These are phyloP conservation scores for Piromyces finnis DNA, from an alignment of 192 early-diverging fungal genomes.

Conservation along the genomic window DNA sequence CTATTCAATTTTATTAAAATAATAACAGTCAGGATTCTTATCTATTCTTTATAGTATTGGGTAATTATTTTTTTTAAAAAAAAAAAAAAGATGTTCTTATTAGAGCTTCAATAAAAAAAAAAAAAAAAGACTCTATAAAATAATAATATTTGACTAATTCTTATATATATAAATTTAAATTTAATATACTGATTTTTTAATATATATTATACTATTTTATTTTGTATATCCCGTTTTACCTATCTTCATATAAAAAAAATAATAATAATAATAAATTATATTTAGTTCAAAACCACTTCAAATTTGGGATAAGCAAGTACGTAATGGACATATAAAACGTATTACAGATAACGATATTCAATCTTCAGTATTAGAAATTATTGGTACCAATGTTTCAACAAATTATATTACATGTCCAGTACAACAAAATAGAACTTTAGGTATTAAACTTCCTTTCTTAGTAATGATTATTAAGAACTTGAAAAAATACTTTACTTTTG, in stretches of 20 bases:
- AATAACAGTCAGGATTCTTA: constrained; percentile 58
- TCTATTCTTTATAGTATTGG: constrained; percentile 79
- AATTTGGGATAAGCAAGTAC: constrained; percentile 50
- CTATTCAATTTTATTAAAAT: background rate
- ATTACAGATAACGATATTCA: constrained; percentile 67
- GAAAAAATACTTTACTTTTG: constrained; percentile 81
- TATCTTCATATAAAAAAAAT: background rate
- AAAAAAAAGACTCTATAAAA: too few relatives aligned
- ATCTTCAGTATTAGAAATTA: constrained; percentile 61
- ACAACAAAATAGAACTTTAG: constrained; percentile 52
- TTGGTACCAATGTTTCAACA: constrained; percentile 55
- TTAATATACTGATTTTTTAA: too few relatives aligned
- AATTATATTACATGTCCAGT: constrained; percentile 83
- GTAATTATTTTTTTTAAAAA: constrained; percentile 23
- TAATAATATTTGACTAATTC: too few relatives aligned
- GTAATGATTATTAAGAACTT: constrained; percentile 77
- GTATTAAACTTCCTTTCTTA: constrained; percentile 78
- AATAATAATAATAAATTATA: too few relatives aligned
- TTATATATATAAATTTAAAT: too few relatives aligned
- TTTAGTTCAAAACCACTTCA: constrained; percentile 49
- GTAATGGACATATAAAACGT: constrained; percentile 53
- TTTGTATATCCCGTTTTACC: too few relatives aligned
- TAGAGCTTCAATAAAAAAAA: too few relatives aligned
- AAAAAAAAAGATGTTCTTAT: background rate
- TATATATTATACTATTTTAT: too few relatives aligned